Base-by-base conservation (phyloP, 371 early-diverging fungal genomes). In the Mucor piriformis region DNA sequence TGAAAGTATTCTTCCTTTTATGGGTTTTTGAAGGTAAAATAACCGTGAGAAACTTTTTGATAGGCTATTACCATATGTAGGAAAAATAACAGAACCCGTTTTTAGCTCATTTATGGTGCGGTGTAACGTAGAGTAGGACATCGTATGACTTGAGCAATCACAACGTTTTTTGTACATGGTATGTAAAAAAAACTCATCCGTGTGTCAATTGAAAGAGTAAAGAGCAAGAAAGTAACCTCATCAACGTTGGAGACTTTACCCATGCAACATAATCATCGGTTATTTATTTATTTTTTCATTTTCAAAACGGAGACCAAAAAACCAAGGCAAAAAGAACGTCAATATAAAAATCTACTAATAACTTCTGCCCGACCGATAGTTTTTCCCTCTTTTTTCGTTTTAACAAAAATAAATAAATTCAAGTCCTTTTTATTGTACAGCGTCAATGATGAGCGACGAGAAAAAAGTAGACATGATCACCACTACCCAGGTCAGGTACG, bases 391-490 rank as follows among this genome's bases (percentile, higher is more conserved):
- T 23, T 44, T 44, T 24, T 44, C 24, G 6, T 46, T 12, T 4
- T 23, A 21, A 43, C 24, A 21, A 24, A 3, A 24, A 12, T 23
- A 25, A 50, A n/a, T n/a, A n/a, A n/a, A n/a, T n/a, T n/a, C n/a
- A n/a, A n/a, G n/a, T n/a, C n/a, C n/a, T n/a, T n/a, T n/a, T n/a
- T n/a, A n/a, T n/a, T n/a, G n/a, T n/a, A n/a, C n/a, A n/a, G n/a
- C n/a, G n/a, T n/a, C 11, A 10, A 23, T 37, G 12, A 40, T 25
- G 42, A n/a, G 40, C 4, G 53, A 53, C 20, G 53, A 53, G 18
- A 53, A 53, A 25, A 53, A 53, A 24, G 27, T 8, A n/a, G 40
- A 35, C 15, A 40, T 53, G 8, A 13, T 53, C 23, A 40, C 21
- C 15, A 46, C 35, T 5, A 56, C 46, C 24, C 13, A 34, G 12